phyloP scores from a whole-genome alignment of 1,284 basidiomycete genomes.

The Fomitopsis pinicola region DNA sequence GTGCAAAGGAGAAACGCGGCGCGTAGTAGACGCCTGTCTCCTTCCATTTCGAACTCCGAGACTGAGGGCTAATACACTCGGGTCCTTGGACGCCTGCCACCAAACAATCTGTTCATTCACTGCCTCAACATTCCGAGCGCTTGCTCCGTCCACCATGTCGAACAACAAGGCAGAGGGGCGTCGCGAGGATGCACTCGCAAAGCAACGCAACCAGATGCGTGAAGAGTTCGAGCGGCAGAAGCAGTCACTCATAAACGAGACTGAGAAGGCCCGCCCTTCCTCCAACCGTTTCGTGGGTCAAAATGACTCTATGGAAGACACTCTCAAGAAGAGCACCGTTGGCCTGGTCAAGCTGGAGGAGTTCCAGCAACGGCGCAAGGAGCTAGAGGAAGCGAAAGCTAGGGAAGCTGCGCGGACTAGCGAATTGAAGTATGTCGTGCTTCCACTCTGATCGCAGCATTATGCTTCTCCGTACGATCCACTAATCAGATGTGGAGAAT shows the following conservation, averaged over 20 bases:
- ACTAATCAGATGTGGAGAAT: constrained; percentile 76
- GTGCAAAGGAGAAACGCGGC: neutral
- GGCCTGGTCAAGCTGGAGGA: constrained; percentile 93
- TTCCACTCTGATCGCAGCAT: constrained; percentile 13
- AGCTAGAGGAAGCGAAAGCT: constrained; percentile 89
- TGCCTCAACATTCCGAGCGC: neutral
- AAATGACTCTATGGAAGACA: constrained; percentile 93
- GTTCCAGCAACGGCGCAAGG: constrained; percentile 85
- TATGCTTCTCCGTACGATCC: constrained; percentile 26
- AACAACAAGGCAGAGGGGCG: constrained; percentile 69
- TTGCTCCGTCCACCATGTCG: constrained; percentile 42
- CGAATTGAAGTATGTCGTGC: constrained; percentile 76
- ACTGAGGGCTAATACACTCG: too few relatives aligned
- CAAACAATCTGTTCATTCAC: neutral
- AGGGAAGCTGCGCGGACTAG: constrained; percentile 82
- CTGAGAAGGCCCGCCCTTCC: constrained; percentile 80
- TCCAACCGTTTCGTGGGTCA: constrained; percentile 89
- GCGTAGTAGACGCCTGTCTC: neutral
- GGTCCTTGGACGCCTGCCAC: neutral
- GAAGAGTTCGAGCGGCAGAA: constrained; percentile 91
- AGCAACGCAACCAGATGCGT: constrained; percentile 78
- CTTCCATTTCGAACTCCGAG: neutral
- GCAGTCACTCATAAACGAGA: constrained; percentile 75
- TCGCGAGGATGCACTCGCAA: constrained; percentile 74
- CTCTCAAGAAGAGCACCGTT: constrained; percentile 89